phyloP scores from a whole-genome alignment of 768 basidiomycete species.

The Naematelia encephala region DNA sequence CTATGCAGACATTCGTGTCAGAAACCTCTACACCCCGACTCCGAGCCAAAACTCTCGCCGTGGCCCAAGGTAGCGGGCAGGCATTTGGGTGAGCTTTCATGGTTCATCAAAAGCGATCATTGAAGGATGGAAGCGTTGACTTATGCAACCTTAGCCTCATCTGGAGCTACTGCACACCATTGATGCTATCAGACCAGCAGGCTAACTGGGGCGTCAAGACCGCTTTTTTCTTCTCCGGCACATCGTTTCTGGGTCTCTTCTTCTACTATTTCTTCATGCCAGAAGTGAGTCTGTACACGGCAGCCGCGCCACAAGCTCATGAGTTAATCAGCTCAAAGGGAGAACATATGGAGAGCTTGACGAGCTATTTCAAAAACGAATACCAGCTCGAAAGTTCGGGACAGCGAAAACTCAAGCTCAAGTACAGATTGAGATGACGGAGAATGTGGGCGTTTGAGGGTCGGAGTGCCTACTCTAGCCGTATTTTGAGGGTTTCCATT shows the following conservation, averaged over 20 bases:
- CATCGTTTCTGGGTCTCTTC: not conserved
- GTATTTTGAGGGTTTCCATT: no score
- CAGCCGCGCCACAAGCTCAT: no score
- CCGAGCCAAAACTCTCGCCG: conserved; percentile 27
- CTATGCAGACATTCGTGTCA: conserved; percentile 12
- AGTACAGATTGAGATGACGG: no score
- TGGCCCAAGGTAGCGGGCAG: conserved; percentile 12
- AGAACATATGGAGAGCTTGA: conserved; percentile 44
- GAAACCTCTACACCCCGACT: conserved; percentile 20
- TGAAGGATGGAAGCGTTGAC: no score
- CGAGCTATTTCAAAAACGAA: conserved; percentile 41
- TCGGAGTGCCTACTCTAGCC: no score
- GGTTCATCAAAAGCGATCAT: no score
- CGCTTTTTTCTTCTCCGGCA: conserved; percentile 18
- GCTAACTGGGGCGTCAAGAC: conserved; percentile 20
- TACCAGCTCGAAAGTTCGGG: conserved; percentile 45
- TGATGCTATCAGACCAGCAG: conserved; percentile 19
- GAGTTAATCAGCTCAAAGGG: no score
- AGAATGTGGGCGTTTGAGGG: no score
- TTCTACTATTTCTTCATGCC: conserved; percentile 16
- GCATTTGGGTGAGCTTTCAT: no score
- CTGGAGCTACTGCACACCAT: conserved; percentile 23
- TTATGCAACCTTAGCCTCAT: conserved; percentile 4
- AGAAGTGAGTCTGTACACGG: no score
- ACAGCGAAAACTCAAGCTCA: no score